Evolutionary conservation across 2,329 filamentous ascomycete species (phyloP).

Genomic region (Scedosporium apiospermum): DNA sequence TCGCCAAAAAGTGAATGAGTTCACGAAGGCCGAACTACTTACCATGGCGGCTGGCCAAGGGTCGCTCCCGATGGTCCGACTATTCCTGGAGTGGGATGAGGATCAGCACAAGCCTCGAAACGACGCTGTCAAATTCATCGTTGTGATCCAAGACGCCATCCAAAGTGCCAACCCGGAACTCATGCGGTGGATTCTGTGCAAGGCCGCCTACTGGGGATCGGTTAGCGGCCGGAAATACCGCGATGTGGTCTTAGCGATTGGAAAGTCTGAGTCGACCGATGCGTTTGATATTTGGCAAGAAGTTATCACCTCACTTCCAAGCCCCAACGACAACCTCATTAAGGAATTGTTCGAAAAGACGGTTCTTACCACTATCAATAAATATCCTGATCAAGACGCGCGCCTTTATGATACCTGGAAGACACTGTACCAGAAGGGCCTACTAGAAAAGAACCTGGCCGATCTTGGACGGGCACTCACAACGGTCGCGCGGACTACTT

Average conservation of each 20-base stretch:
- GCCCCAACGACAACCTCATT: neutral
- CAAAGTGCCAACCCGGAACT: neutral
- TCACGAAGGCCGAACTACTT: neutral
- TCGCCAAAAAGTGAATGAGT: neutral
- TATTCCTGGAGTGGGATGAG: neutral
- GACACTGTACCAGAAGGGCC: neutral
- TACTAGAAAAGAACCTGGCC: too few relatives aligned
- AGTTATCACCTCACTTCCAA: neutral
- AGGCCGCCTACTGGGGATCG: too few relatives aligned
- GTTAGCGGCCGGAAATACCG: neutral
- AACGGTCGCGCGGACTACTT: neutral
- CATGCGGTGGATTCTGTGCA: neutral
- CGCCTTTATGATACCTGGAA: neutral
- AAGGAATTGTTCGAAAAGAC: neutral
- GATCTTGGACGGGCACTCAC: neutral
- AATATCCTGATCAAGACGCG: neutral
- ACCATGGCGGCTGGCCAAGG: neutral
- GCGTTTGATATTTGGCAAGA: neutral
- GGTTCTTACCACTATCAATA: neutral
- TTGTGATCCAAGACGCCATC: neutral
- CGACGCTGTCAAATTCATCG: too few relatives aligned
- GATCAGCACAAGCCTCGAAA: neutral
- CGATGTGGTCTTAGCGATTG: neutral
- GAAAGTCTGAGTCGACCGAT: neutral
- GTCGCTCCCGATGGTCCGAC: neutral